These are phyloP conservation scores for Persicaria maculosa DNA, from an alignment of 148 eudicot species.

Conservation along the genomic window DNA sequence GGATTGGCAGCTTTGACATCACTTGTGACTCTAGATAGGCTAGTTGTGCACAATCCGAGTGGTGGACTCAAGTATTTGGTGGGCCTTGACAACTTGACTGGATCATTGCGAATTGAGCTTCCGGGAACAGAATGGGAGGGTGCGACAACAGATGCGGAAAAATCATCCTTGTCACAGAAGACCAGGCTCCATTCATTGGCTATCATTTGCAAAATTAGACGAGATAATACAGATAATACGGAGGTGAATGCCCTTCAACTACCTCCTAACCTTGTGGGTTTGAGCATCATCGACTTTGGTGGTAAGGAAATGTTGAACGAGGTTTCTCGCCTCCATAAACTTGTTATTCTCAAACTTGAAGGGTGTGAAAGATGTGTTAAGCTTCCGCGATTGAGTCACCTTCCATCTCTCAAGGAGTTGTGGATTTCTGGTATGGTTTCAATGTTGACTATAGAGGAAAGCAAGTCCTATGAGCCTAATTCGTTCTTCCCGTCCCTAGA, in stretches of 20 bases:
- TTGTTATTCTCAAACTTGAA: background rate
- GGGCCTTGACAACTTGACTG: too few relatives aligned
- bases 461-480: background rate
- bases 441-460: background rate
- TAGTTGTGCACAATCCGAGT: background rate
- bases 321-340: background rate
- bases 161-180: too few relatives aligned
- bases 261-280: background rate
- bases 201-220: background rate
- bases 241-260: background rate
- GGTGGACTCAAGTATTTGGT: background rate
- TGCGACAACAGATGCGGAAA: too few relatives aligned
- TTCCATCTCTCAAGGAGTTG: background rate
- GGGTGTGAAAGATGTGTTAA: background rate
- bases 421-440: background rate
- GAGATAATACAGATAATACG: too few relatives aligned
- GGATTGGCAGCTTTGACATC: slow-evolving; percentile 8
- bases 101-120: too few relatives aligned
- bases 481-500: slow-evolving; percentile 31
- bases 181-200: too few relatives aligned
- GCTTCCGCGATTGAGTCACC: background rate
- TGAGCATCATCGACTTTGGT: background rate
- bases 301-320: background rate
- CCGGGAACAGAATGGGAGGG: too few relatives aligned
- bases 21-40: slow-evolving; percentile 7